Conservation (phyloP, 768 basidiomycete genomes). For the Phanerochaete carnosa region DNA sequence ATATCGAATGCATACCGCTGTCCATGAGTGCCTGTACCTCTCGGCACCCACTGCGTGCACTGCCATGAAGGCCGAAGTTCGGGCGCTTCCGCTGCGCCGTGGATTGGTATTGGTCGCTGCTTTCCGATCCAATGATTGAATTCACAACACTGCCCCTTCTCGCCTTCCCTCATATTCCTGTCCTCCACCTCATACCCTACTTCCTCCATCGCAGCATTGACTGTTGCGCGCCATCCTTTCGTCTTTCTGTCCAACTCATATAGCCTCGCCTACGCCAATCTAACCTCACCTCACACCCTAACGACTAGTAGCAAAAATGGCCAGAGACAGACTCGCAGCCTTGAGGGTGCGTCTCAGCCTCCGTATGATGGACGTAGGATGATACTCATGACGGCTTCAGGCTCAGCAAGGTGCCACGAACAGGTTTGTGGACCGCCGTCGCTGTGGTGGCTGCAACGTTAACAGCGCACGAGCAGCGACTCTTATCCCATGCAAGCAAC, state of each 20-base stretch:
- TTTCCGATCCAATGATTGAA: conserved; percentile 5
- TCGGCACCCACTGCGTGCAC: background rate
- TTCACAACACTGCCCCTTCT: conserved; percentile 1
- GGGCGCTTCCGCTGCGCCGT: conserved; percentile 1
- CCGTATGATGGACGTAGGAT: background rate
- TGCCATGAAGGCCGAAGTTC: background rate
- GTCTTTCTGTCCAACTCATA: conserved; percentile 6
- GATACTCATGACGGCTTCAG: conserved; percentile 28
- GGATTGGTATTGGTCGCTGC: background rate
- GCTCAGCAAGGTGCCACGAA: conserved; percentile 59
- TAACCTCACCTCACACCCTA: conserved; percentile 16
- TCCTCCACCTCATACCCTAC: conserved; percentile 1
- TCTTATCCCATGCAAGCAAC: conserved; percentile 70
- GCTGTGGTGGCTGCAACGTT: background rate
- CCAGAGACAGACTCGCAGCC: conserved; percentile 88
- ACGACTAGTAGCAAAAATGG: conserved; percentile 46
- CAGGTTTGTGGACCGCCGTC: conserved; percentile 37
- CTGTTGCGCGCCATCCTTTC: conserved; percentile 10
- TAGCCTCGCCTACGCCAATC: conserved; percentile 8
- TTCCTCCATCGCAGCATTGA: conserved; percentile 13
- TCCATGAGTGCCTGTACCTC: background rate
- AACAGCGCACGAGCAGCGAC: conserved; percentile 34
- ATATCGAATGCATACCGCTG: background rate
- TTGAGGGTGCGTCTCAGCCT: conserved; percentile 57
- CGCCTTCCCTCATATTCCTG: conserved; percentile 2